Base-by-base conservation (phyloP, 2,329 filamentous ascomycete species). In the Pseudocercospora macadamiae region DNA sequence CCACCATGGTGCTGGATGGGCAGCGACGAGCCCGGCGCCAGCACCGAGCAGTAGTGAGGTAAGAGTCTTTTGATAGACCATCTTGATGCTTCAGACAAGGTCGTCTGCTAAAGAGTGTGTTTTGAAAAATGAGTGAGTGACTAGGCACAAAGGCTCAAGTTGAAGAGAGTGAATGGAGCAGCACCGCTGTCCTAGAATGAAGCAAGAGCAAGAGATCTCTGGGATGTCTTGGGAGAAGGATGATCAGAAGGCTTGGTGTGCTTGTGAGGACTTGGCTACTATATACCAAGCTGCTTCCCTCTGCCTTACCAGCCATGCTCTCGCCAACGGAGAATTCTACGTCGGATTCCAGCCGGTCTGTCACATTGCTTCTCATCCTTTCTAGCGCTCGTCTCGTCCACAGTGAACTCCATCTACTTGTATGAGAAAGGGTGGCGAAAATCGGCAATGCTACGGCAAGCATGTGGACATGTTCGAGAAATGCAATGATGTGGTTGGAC, bases 31-130 rank as follows among this genome's bases (percentile, higher is more conserved):
- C 28, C 59, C 55, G 47, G 55, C 59, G 55, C 63, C 60, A 61
- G 60, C 57, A 47, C 63, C 53, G 45, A 65, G 55, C 14, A 63
- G 51, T 37, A 63, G 54, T n/a, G 63, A 53, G 25, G 52, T 58
- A 32, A 65, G 16, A 8, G 54, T 61, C 55, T 57, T 65, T 30
- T 61, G 60, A 26, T 55, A 58, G 16, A 64, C 36, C 63, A 65
- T 65, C n/a, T 59, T 53, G 42, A n/a, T 34, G 30, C 14, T 25
- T 36, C 7, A 42, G 34, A 36, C 49, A 47, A 47, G 52, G 45
- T 49, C 39, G 25, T 16, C 44, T 51, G 32, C 28, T 21, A 60
- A 59, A 56, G 59, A 56, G 32, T 30, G 56, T 45, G 7, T 32
- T 32, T 1, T 3, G n/a, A 28, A 26, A 14, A 18, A n/a, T n/a